Conservation (phyloP, 2,329 filamentous ascomycete genomes). For the Cladosporium sp. region DNA sequence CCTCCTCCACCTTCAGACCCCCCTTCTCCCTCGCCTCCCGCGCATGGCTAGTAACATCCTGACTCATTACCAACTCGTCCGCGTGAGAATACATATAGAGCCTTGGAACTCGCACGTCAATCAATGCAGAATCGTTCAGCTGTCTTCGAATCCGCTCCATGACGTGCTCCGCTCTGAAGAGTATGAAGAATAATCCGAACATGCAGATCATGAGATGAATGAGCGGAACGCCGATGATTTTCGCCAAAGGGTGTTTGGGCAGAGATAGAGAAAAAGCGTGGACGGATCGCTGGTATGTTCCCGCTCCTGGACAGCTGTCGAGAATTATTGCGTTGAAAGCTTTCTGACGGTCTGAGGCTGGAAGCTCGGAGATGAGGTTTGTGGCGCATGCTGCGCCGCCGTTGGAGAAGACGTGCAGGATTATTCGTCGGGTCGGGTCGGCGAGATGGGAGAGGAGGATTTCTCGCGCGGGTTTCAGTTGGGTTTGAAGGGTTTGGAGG, state of each 20-base stretch:
- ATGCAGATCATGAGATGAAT: conserved; percentile 11
- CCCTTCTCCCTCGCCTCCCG: conserved; percentile 45
- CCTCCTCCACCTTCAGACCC: conserved; percentile 43
- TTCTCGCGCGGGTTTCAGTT: conserved; percentile 15
- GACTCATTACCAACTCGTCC: conserved; percentile 52
- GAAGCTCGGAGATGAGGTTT: conserved; percentile 18
- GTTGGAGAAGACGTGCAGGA: conserved; percentile 33
- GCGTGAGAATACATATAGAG: conserved; percentile 57
- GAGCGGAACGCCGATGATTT: conserved; percentile 14
- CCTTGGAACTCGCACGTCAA: conserved; percentile 31
- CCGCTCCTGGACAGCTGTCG: conserved; percentile 27
- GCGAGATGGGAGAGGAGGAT: conserved; percentile 17
- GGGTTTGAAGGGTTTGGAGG: conserved; percentile 8
- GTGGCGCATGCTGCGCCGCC: conserved; percentile 27
- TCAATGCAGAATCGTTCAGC: conserved; percentile 15
- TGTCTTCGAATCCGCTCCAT: conserved; percentile 12
- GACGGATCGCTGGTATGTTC: conserved; percentile 14
- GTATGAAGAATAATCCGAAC: conserved; percentile 6
- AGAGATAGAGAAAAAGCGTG: conserved; percentile 18
- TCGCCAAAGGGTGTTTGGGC: conserved; percentile 14
- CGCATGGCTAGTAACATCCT: conserved; percentile 54
- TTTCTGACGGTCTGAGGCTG: not conserved
- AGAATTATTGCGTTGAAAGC: conserved; percentile 22
- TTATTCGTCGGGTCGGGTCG: conserved; percentile 11
- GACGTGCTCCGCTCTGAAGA: conserved; percentile 12